phyloP scores from a whole-genome alignment of 208 protist genomes.

The Balamuthia mandrillaris region DNA sequence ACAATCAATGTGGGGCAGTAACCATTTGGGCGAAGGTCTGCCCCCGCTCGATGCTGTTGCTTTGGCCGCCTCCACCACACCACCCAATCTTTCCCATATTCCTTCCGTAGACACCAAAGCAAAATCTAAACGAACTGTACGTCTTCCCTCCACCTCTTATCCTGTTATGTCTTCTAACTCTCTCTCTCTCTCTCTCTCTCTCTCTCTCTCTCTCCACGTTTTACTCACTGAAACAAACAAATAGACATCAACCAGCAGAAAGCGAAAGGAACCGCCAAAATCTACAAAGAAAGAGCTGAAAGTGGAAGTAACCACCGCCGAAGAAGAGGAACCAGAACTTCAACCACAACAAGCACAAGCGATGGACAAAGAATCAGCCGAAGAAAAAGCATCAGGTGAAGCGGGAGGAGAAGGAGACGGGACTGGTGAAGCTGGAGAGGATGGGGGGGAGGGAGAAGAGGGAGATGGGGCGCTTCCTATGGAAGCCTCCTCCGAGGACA shows the following conservation, averaged over 20 bases:
- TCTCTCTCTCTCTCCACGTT: not conserved
- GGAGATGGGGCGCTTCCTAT: too few species aligned
- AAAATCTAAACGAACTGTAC: not conserved
- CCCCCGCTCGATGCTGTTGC: slow-evolving; percentile 1
- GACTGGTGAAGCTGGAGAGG: too few species aligned
- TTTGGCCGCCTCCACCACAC: not conserved
- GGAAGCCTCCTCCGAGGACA: too few species aligned
- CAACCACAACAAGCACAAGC: too few species aligned
- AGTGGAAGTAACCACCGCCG: too few species aligned
- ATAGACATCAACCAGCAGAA: not conserved
- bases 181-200: not conserved
- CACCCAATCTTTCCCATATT: slow-evolving; percentile 26
- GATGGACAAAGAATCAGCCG: too few species aligned
- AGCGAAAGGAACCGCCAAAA: not conserved
- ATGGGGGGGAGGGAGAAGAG: too few species aligned
- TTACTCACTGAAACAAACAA: not conserved
- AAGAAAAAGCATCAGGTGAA: too few species aligned
- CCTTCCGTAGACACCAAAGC: not conserved
- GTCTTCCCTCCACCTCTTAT: not conserved
- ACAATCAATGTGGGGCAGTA: not conserved
- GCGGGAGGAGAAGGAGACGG: too few species aligned
- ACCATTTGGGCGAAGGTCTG: not conserved
- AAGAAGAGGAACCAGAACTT: too few species aligned
- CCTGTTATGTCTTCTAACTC: not conserved
- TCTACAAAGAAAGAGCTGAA: not conserved